Conservation (phyloP, 345 rosid genomes). For the Trapa incisa region DNA sequence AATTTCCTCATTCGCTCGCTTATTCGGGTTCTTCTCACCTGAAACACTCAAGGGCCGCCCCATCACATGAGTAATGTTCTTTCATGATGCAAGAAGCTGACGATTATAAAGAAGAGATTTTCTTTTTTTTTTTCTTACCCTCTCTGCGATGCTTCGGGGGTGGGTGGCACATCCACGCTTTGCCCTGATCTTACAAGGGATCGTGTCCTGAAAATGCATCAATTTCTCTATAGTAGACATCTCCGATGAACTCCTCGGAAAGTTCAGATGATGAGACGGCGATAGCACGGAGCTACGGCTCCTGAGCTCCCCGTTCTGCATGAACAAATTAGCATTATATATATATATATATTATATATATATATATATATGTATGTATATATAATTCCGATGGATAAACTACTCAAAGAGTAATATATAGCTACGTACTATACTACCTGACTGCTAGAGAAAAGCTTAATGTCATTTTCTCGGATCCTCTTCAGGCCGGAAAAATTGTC, state of each 20-base stretch:
- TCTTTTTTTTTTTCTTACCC: conserved; percentile 30
- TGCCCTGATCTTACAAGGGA: conserved; percentile 89
- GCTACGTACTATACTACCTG: conserved; percentile 26
- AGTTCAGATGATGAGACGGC: conserved; percentile 34
- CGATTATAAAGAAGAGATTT: neutral
- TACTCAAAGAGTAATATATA: no score
- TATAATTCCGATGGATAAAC: no score
- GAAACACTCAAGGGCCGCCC: conserved; percentile 6
- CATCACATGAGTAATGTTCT: neutral
- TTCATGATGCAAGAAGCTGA: neutral
- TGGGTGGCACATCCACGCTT: conserved; percentile 99
- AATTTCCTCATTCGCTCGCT: conserved; percentile 94
- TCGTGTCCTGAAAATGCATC: conserved; percentile 68
- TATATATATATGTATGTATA: no score
- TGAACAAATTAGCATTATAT: conserved; percentile 5
- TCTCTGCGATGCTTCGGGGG: conserved; percentile 96
- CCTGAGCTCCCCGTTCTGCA: conserved; percentile 33
- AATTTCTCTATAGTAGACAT: conserved; percentile 56
- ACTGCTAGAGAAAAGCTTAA: conserved; percentile 22
- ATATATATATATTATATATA: neutral
- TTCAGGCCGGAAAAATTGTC: conserved; percentile 35
- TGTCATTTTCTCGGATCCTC: conserved; percentile 30
- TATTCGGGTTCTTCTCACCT: conserved; percentile 94
- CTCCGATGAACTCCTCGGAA: conserved; percentile 45
- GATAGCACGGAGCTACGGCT: conserved; percentile 17